Evolutionary conservation across 2,329 filamentous ascomycete species (phyloP).

Genomic region (Trichothecium roseum): DNA sequence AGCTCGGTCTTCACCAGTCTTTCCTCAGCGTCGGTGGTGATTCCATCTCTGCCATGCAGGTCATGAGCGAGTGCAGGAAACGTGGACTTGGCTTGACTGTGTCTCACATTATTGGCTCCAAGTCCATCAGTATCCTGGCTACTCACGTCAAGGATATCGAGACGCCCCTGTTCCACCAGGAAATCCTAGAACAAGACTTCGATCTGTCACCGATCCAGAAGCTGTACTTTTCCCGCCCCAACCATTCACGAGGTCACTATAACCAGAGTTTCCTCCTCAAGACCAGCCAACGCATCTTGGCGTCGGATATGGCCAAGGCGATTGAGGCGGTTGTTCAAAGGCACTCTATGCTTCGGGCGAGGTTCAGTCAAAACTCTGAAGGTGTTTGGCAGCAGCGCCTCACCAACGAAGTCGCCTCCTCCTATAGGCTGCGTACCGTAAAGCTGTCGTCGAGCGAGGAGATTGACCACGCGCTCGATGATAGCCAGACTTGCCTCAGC

Average conservation of each 20-base stretch:
- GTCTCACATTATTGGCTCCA: slow-evolving; percentile 17
- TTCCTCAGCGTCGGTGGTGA: slow-evolving; percentile 30
- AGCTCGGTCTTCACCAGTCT: slow-evolving; percentile 18
- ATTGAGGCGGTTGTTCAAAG: slow-evolving; percentile 4
- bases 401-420: slow-evolving; percentile 1
- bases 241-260: slow-evolving; percentile 4
- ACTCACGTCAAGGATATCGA: slow-evolving; percentile 10
- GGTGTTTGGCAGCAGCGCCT: slow-evolving; percentile 5
- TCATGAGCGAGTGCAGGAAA: slow-evolving; percentile 26
- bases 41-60: slow-evolving; percentile 29
- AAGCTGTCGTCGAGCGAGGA: not conserved
- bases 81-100: slow-evolving; percentile 18
- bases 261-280: slow-evolving; percentile 9
- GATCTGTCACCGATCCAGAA: slow-evolving; percentile 9
- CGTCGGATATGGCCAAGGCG: slow-evolving; percentile 1
- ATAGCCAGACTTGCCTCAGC: slow-evolving; percentile 5
- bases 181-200: slow-evolving; percentile 30
- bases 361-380: slow-evolving; percentile 2
- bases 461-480: not conserved
- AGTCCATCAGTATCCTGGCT: slow-evolving; percentile 15
- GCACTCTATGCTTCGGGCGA: slow-evolving; percentile 9
- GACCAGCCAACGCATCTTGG: not conserved
- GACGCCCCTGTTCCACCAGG: slow-evolving; percentile 26
- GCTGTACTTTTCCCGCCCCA: slow-evolving; percentile 3
- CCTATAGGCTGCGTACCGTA: slow-evolving; percentile 4